Evolutionary conservation across 2,329 filamentous ascomycete genomes (phyloP).

Genomic region (Cercospora sp.): DNA sequence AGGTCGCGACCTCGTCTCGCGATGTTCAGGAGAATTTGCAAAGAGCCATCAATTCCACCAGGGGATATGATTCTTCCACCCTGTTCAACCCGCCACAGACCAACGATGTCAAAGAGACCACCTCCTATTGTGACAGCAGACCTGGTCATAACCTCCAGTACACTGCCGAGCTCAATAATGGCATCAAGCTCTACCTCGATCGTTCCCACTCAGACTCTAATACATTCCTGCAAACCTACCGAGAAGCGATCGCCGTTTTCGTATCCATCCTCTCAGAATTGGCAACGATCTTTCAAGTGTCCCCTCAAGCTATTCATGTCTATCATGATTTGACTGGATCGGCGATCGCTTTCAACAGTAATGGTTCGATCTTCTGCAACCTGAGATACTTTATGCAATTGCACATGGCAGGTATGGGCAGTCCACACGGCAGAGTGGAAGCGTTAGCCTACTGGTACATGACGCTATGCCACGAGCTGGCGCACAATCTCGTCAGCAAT

Average conservation of each 20-base stretch:
- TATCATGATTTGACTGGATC: conserved; percentile 78
- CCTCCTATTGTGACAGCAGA: conserved; percentile 81
- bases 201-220: conserved; percentile 54
- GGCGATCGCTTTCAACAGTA: conserved; percentile 90
- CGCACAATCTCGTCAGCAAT: conserved; percentile 81
- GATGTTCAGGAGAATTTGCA: conserved; percentile 68
- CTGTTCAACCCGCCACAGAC: conserved; percentile 74
- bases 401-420: conserved; percentile 57
- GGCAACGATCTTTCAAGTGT: conserved; percentile 70
- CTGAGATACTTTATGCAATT: conserved; percentile 81
- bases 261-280: conserved; percentile 68
- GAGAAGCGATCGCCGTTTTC: conserved; percentile 66
- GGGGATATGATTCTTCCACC: conserved; percentile 70
- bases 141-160: conserved; percentile 72
- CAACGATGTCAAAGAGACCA: conserved; percentile 70
- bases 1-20: conserved; percentile 45
- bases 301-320: conserved; percentile 71
- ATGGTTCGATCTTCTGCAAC: conserved; percentile 90
- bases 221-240: conserved; percentile 62
- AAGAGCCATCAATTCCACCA: conserved; percentile 75
- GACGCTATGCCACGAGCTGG: conserved; percentile 91
- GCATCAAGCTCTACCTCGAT: conserved; percentile 72
- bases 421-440: conserved; percentile 59
- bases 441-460: conserved; percentile 89
- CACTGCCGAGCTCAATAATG: conserved; percentile 67